These are phyloP conservation scores for Xylaria longipes DNA, from an alignment of 495 filamentous ascomycete species.

Conservation along the genomic window DNA sequence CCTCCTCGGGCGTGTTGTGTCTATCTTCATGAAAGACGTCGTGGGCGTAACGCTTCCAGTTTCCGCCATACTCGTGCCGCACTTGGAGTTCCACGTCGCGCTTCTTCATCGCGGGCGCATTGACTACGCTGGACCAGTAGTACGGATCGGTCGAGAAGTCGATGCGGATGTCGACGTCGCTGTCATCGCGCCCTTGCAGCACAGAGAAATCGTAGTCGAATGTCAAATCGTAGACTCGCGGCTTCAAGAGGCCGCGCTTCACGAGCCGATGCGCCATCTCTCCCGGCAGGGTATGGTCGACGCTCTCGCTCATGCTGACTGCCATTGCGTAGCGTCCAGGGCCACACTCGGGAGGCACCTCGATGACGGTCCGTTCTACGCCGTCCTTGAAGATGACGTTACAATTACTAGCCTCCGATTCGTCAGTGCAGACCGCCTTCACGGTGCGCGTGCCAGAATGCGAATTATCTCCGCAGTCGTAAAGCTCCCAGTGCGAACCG, in stretches of 20 bases:
- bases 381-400: background rate
- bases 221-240: constrained; percentile 30
- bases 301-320: constrained; percentile 25
- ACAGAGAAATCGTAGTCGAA: constrained; percentile 34
- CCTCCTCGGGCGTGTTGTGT: constrained; percentile 24
- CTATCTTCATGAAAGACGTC: constrained; percentile 3
- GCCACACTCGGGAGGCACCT: constrained; percentile 46
- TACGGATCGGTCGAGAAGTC: constrained; percentile 10
- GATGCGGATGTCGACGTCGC: background rate
- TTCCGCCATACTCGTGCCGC: constrained; percentile 5
- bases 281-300: background rate
- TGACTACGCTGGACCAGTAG: background rate
- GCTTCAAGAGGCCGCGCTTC: background rate
- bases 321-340: constrained; percentile 48
- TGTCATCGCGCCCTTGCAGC: background rate
- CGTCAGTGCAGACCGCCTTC: constrained; percentile 4
- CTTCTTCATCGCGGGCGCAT: background rate
- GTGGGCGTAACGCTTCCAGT: background rate
- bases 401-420: constrained; percentile 7
- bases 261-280: background rate
- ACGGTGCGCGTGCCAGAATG: background rate
- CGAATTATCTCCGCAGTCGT: background rate
- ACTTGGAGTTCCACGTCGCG: constrained; percentile 1
- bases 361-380: constrained; percentile 37
- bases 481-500: constrained; percentile 3